Base-by-base conservation (phyloP, 192 early-diverging fungal species). In the Entrophospora sp. region DNA sequence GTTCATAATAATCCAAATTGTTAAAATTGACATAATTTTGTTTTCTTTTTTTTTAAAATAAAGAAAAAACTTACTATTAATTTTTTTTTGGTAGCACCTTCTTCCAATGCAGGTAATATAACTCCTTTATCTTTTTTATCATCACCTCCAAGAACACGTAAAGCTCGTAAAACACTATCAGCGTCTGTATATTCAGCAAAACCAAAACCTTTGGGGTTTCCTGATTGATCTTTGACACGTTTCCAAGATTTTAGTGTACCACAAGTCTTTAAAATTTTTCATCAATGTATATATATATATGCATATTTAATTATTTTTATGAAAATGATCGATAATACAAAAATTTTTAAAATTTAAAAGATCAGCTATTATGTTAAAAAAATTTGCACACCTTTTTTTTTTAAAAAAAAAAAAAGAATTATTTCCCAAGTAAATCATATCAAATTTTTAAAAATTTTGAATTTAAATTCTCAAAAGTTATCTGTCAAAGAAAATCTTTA, bases 121-220 rank as follows among this genome's bases (percentile, higher is more conserved):
- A 79, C 61, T 6, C 75, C 75, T 48, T 57, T 57, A 57, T 57
- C 53, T 25, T 57, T 57, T 57, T 20, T 57, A 4, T 57, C 53
- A 1, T 73, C 66, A 0, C 46, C 32, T 16, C 82, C 81, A 43
- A 90, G 35, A 1, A 89, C 74, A 31, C 84, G 74, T 36, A 89
- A 66, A 0, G 86, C 85, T 22, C 84, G 69, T 28, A 86, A 56
- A 4, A 87, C 72, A 45, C 79, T 76, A 25, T 87, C 83, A 5
- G 83, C 71, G 42, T 87, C 69, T 7, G 75, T 81, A 70, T 85
- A 91, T 34, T 84, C 81, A 56, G 82, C 84, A 70, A 91, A 89
- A 4, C 87, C 88, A 74, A 87, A 89, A 0, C 76, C 79, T 53
- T 86, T 89, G 3, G 81, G 83, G 10, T 80, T 80, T 5, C 87